phyloP scores from a whole-genome alignment of 345 rosid species.

The Hypericum perforatum region DNA sequence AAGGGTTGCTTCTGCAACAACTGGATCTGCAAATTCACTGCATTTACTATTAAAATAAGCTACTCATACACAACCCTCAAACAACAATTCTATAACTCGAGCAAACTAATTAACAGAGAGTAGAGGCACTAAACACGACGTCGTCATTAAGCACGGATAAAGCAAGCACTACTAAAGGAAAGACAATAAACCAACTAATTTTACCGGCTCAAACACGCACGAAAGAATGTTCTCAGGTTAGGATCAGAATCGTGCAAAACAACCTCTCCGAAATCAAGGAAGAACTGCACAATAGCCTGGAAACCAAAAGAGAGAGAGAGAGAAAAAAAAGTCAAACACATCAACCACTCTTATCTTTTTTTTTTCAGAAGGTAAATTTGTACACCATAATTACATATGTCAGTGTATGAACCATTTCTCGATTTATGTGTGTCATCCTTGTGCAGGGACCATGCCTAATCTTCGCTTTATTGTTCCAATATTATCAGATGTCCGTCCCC shows the following conservation, averaged over 20 bases:
- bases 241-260: slow-evolving; percentile 94
- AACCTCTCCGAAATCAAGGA: slow-evolving; percentile 75
- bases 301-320: background rate
- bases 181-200: slow-evolving; percentile 1
- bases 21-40: slow-evolving; percentile 92
- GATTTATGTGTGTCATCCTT: too few relatives aligned
- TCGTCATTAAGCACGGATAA: background rate
- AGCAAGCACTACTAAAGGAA: slow-evolving; percentile 4
- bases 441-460: too few relatives aligned
- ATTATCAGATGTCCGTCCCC: too few relatives aligned
- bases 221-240: slow-evolving; percentile 57
- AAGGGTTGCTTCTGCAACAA: slow-evolving; percentile 86
- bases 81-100: background rate
- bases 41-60: slow-evolving; percentile 31
- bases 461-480: too few relatives aligned
- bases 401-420: too few relatives aligned
- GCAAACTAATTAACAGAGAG: background rate
- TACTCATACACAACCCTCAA: background rate
- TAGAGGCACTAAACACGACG: background rate
- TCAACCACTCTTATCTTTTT: background rate
- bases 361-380: too few relatives aligned
- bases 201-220: slow-evolving; percentile 88
- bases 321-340: background rate
- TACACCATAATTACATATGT: too few relatives aligned
- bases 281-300: slow-evolving; percentile 82